phyloP scores from a whole-genome alignment of 805 yeast genomes.

The Schwanniomyces occidentalis region DNA sequence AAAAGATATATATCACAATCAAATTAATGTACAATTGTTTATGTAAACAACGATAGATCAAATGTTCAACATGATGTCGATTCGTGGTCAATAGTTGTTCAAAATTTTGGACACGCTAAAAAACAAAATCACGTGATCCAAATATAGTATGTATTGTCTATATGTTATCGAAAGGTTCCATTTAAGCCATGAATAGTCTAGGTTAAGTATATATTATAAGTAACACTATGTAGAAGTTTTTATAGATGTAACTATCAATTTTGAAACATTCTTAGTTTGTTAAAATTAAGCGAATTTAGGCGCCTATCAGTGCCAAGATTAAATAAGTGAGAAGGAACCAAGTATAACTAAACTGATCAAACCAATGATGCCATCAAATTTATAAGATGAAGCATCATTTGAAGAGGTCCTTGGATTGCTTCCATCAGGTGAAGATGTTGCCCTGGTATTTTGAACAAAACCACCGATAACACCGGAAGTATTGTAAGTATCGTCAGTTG shows the following conservation, averaged over 20 bases:
- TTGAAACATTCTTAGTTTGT: too few relatives aligned
- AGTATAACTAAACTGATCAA: slow-evolving; percentile 17
- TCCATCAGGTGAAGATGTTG: slow-evolving; percentile 11
- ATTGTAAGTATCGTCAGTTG: too few relatives aligned
- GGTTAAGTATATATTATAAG: not conserved
- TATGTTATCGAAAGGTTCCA: too few relatives aligned
- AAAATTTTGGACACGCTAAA: slow-evolving; percentile 3
- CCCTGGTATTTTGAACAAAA: slow-evolving; percentile 33
- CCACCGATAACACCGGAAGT: slow-evolving; percentile 30
- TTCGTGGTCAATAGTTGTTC: slow-evolving; percentile 6
- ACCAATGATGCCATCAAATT: slow-evolving; percentile 15
- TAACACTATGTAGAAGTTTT: slow-evolving; percentile 2
- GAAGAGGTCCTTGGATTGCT: slow-evolving; percentile 13
- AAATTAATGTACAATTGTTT: not conserved
- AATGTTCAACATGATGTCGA: slow-evolving; percentile 1
- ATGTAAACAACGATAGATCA: not conserved
- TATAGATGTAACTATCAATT: too few relatives aligned
- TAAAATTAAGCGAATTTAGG: too few relatives aligned
- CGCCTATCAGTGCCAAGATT: too few relatives aligned
- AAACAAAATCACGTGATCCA: slow-evolving; percentile 2
- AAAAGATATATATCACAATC: slow-evolving; percentile 2
- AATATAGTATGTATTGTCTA: not conserved
- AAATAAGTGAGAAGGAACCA: slow-evolving; percentile 22
- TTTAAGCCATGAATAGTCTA: too few relatives aligned
- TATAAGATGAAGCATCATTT: slow-evolving; percentile 6